Evolutionary conservation across 1,284 basidiomycete species (phyloP).

Genomic region (Tranzscheliella williamsii): DNA sequence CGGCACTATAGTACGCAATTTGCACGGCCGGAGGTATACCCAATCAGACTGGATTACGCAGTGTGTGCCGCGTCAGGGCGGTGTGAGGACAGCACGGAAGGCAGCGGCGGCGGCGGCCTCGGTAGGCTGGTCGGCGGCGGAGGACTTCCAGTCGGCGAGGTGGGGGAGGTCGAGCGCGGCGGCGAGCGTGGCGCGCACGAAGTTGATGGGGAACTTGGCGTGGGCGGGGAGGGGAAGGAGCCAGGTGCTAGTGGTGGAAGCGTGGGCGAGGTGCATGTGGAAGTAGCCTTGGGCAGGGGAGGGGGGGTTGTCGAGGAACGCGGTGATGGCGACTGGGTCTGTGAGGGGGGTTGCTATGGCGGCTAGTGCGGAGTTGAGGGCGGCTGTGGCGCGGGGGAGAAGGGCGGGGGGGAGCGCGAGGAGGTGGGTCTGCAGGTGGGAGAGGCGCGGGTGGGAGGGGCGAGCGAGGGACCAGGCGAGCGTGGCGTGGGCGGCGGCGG

Average conservation of each 20-base stretch:
- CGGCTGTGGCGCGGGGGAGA: too few relatives aligned
- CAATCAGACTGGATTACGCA: too few relatives aligned
- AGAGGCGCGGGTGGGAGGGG: slow-evolving; percentile 29
- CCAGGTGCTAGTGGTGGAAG: too few relatives aligned
- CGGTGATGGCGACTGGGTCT: neutral
- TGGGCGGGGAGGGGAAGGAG: slow-evolving; percentile 6
- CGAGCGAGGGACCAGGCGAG: neutral
- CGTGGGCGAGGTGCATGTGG: slow-evolving; percentile 1
- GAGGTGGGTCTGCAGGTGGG: slow-evolving; percentile 52
- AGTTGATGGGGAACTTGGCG: slow-evolving; percentile 26
- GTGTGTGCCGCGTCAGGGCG: too few relatives aligned
- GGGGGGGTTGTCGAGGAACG: neutral
- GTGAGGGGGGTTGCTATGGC: neutral
- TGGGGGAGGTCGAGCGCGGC: slow-evolving; percentile 31
- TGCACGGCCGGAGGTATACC: too few relatives aligned
- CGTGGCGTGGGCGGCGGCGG: too few relatives aligned
- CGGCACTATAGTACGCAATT: too few relatives aligned
- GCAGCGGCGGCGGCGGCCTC: slow-evolving; percentile 3
- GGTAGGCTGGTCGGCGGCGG: slow-evolving; percentile 9
- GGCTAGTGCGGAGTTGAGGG: too few relatives aligned
- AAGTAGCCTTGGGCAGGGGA: slow-evolving; percentile 11
- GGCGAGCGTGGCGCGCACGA: slow-evolving; percentile 35
- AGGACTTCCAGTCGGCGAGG: slow-evolving; percentile 50
- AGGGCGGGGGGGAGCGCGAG: slow-evolving; percentile 21
- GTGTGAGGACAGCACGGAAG: neutral